Percentiles rank a stretch among this genome's conserved stretches.
These are phyloP conservation scores for Colletotrichum karsti DNA, from an alignment of 2,329 filamentous ascomycete genomes.

Conservation along the genomic window DNA sequence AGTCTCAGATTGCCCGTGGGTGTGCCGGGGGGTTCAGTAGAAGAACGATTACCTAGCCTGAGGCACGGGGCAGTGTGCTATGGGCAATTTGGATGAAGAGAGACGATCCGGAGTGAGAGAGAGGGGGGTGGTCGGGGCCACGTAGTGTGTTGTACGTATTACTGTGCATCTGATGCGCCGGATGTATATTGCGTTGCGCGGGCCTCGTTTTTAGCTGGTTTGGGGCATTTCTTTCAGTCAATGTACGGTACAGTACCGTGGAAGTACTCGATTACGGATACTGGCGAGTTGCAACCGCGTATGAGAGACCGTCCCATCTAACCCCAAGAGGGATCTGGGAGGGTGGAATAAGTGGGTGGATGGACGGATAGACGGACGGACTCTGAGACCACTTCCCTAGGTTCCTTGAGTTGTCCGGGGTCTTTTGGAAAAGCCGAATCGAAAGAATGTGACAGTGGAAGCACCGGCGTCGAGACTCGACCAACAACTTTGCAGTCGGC, in stretches of 20 bases:
- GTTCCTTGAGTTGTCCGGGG: too few relatives aligned
- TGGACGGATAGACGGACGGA: not conserved
- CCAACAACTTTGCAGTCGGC: not conserved
- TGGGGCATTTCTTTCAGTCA: not conserved
- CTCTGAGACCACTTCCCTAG: not conserved
- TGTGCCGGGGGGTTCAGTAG: slow-evolving; percentile 19
- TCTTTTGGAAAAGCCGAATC: not conserved
- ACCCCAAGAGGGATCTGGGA: not conserved
- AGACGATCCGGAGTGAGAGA: too few relatives aligned
- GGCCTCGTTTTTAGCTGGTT: not conserved
- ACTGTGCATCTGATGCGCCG: slow-evolving; percentile 4
- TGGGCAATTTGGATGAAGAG: not conserved
- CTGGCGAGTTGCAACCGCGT: not conserved
- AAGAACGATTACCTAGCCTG: slow-evolving; percentile 14
- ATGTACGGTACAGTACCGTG: too few relatives aligned
- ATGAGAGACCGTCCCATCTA: not conserved
- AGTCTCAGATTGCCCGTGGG: slow-evolving; percentile 30
- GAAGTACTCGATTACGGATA: too few relatives aligned
- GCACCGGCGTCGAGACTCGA: not conserved
- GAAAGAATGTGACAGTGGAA: not conserved
- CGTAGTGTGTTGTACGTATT: slow-evolving; percentile 5
- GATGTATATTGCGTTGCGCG: slow-evolving; percentile 13
- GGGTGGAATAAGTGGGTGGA: not conserved
- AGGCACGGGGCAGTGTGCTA: slow-evolving; percentile 12
- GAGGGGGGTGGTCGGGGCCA: slow-evolving; percentile 1